A percentile compares a stretch with the other conserved stretches of the same genome.
Evolutionary conservation across 768 basidiomycete genomes (phyloP).

Genomic region (Gymnopilus dilepis): DNA sequence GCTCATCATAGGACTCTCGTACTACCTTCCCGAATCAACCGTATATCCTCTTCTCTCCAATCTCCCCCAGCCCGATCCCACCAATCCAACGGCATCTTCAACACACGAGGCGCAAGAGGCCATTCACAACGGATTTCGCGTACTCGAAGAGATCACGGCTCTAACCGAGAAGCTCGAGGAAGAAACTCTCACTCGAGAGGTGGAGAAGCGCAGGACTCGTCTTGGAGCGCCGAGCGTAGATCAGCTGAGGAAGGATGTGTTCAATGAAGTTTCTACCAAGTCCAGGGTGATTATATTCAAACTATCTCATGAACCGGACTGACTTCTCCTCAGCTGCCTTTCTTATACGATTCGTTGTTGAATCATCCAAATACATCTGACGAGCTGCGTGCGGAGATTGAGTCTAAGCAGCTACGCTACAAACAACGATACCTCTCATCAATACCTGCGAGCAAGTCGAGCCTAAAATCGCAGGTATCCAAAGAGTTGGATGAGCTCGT

Average conservation of each 20-base stretch:
- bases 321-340: constrained; percentile 58
- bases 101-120: constrained; percentile 62
- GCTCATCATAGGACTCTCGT: constrained; percentile 69
- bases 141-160: constrained; percentile 72
- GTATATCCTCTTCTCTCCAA: constrained; percentile 63
- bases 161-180: constrained; percentile 71
- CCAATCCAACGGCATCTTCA: constrained; percentile 69
- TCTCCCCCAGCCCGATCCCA: constrained; percentile 78
- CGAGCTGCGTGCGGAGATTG: constrained; percentile 75
- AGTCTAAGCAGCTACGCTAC: constrained; percentile 74
- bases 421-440: constrained; percentile 66
- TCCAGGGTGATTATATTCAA: constrained; percentile 54
- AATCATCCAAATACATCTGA: constrained; percentile 83
- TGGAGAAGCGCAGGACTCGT: constrained; percentile 78
- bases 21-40: constrained; percentile 77
- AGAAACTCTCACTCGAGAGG: constrained; percentile 61
- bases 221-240: constrained; percentile 70
- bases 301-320: not conserved
- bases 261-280: constrained; percentile 61
- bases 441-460: constrained; percentile 48
- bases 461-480: constrained; percentile 53
- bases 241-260: constrained; percentile 65
- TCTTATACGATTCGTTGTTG: constrained; percentile 77
- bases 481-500: constrained; percentile 74
- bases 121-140: constrained; percentile 70